Conservation (phyloP, 441 rosid species). For the Brassica balearica region DNA sequence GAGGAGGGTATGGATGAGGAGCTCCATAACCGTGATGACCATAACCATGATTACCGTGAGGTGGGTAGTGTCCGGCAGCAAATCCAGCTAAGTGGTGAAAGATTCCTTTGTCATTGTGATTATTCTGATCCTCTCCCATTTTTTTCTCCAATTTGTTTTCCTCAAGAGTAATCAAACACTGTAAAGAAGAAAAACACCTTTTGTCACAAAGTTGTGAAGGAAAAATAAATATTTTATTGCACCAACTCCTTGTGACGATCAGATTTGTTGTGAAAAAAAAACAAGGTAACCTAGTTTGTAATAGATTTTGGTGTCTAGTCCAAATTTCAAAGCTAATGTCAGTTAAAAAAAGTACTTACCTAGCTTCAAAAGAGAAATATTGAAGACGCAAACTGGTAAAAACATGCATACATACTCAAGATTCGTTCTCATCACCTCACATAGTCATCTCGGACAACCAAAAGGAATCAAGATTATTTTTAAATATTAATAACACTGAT, state of each 20-base stretch:
- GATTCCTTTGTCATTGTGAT: slow-evolving; percentile 66
- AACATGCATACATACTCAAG: not conserved
- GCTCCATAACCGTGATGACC: slow-evolving; percentile 48
- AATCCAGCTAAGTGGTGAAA: slow-evolving; percentile 67
- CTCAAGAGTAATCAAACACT: slow-evolving; percentile 7
- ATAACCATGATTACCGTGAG: slow-evolving; percentile 41
- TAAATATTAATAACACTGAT: not conserved
- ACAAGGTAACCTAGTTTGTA: not conserved
- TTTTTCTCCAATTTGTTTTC: slow-evolving; percentile 35
- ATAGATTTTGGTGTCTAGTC: not conserved
- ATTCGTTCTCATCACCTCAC: not conserved
- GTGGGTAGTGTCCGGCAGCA: slow-evolving; percentile 51
- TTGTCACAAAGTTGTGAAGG: not conserved
- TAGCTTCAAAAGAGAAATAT: not conserved
- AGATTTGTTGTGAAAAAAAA: not conserved
- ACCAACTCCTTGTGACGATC: not conserved
- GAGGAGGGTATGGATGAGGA: slow-evolving; percentile 54
- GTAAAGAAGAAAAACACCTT: slow-evolving; percentile 18
- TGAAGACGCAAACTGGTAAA: not conserved
- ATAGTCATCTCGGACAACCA: not conserved
- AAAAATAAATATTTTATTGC: not conserved
- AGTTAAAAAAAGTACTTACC: not conserved
- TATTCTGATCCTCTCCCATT: slow-evolving; percentile 60
- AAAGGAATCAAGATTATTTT: not conserved
- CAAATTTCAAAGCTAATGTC: not conserved